Evolutionary conservation across 2,329 filamentous ascomycete genomes (phyloP).

Genomic region (Daldinia sp.): DNA sequence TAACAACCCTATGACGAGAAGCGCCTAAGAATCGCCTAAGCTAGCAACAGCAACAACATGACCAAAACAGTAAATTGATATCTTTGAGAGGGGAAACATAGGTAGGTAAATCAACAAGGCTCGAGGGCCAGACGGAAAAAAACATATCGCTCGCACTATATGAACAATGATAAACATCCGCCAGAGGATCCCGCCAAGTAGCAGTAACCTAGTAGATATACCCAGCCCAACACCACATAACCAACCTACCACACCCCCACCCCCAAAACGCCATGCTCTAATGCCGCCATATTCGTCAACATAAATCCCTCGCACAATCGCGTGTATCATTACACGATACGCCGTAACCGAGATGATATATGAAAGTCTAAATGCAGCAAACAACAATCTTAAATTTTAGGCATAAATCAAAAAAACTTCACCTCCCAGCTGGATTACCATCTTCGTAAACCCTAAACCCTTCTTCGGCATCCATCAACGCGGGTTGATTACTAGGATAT

Average conservation of each 20-base stretch:
- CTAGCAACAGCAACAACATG: neutral
- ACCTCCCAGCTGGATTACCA: slow-evolving; percentile 23
- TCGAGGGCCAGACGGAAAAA: slow-evolving; percentile 1
- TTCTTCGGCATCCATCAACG: slow-evolving; percentile 43
- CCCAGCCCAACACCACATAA: neutral
- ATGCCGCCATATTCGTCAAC: slow-evolving; percentile 7
- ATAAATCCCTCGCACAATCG: slow-evolving; percentile 9
- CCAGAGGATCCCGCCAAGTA: neutral
- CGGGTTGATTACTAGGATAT: slow-evolving; percentile 49
- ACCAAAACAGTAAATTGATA: slow-evolving; percentile 1
- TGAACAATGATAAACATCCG: slow-evolving; percentile 7
- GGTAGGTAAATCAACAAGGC: neutral
- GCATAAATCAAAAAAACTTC: neutral
- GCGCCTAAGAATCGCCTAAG: neutral
- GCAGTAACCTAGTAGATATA: neutral
- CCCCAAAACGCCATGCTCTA: slow-evolving; percentile 5
- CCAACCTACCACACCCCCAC: neutral
- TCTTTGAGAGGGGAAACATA: slow-evolving; percentile 3
- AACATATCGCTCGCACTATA: slow-evolving; percentile 7
- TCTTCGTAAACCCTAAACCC: slow-evolving; percentile 41
- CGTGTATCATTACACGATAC: slow-evolving; percentile 20
- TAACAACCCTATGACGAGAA: neutral
- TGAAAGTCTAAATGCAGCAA: slow-evolving; percentile 29
- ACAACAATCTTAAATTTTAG: slow-evolving; percentile 6
- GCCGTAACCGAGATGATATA: slow-evolving; percentile 22